Conservation (phyloP, 345 rosid species). For the Anacardium occidentale region DNA sequence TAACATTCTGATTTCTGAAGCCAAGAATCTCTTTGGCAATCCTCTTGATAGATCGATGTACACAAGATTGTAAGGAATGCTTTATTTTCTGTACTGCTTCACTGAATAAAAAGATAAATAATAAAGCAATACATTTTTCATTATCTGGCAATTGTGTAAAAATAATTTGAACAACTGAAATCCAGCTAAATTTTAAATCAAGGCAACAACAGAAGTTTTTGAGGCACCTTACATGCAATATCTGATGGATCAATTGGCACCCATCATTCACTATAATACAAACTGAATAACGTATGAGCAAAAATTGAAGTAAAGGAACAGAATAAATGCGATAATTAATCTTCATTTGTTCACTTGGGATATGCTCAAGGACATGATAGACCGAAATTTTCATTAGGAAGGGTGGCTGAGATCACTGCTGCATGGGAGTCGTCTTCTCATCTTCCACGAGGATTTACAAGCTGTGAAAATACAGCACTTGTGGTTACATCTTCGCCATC, state of each 20-base stretch:
- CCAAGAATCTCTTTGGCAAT: no score
- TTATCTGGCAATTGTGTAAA: slow-evolving; percentile 23
- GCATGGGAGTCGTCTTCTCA: slow-evolving; percentile 29
- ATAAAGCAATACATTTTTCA: slow-evolving; percentile 21
- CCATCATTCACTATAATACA: slow-evolving; percentile 44
- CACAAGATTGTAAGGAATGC: not conserved
- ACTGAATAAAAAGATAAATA: slow-evolving; percentile 5
- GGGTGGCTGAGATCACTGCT: slow-evolving; percentile 8
- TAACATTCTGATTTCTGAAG: not conserved
- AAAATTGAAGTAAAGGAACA: slow-evolving; percentile 28
- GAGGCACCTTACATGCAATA: slow-evolving; percentile 21
- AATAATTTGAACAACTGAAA: slow-evolving; percentile 16
- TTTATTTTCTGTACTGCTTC: not conserved
- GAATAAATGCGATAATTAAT: slow-evolving; percentile 21
- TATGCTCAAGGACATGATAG: slow-evolving; percentile 17
- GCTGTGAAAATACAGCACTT: slow-evolving; percentile 95
- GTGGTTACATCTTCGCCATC: slow-evolving; percentile 85
- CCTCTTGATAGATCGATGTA: no score
- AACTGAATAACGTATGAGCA: slow-evolving; percentile 30
- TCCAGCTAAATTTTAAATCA: slow-evolving; percentile 32
- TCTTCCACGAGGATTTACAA: slow-evolving; percentile 97
- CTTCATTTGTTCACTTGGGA: slow-evolving; percentile 20
- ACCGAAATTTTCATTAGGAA: slow-evolving; percentile 13
- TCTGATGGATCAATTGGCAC: slow-evolving; percentile 22
- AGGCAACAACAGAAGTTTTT: slow-evolving; percentile 23